phyloP scores from a whole-genome alignment of 805 yeast genomes.

The Diddensiella transvaalensis region DNA sequence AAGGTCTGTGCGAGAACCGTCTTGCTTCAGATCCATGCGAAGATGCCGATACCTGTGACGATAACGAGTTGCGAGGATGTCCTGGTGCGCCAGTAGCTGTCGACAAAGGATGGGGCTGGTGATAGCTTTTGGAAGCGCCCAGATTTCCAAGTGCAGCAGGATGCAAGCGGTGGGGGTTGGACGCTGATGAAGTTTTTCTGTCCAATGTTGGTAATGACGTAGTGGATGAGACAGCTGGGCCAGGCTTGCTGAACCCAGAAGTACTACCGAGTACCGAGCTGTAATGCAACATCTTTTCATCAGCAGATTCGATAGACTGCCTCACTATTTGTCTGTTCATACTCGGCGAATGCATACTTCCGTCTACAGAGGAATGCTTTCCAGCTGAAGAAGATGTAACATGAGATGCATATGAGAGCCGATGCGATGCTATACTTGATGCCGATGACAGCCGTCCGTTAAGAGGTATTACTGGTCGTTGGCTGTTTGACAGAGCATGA shows the following conservation, averaged over 20 bases:
- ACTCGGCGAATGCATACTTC: neutral
- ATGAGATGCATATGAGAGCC: neutral
- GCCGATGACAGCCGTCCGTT: neutral
- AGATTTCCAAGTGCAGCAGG: neutral
- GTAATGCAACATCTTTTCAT: constrained; percentile 3
- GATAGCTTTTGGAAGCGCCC: neutral
- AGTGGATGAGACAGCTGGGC: neutral
- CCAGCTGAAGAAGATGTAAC: neutral
- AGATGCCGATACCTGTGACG: constrained; percentile 6
- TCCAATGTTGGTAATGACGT: neutral
- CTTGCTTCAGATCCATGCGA: constrained; percentile 4
- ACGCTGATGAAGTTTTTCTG: neutral
- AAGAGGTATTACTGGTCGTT: too few species aligned
- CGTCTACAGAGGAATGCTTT: neutral
- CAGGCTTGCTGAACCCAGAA: neutral
- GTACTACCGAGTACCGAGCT: neutral
- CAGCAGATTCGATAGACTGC: neutral
- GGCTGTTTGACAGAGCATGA: neutral
- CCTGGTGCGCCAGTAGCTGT: neutral
- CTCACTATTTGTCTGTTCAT: neutral
- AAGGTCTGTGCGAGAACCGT: constrained; percentile 9
- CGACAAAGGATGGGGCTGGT: neutral
- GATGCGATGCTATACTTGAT: neutral
- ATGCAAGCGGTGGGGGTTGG: neutral
- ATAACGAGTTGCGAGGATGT: constrained; percentile 4